A percentile compares a stretch with the other conserved stretches of the same genome.
These are phyloP conservation scores for Trametes pubescens DNA, from an alignment of 1,284 basidiomycete genomes.

Conservation along the genomic window DNA sequence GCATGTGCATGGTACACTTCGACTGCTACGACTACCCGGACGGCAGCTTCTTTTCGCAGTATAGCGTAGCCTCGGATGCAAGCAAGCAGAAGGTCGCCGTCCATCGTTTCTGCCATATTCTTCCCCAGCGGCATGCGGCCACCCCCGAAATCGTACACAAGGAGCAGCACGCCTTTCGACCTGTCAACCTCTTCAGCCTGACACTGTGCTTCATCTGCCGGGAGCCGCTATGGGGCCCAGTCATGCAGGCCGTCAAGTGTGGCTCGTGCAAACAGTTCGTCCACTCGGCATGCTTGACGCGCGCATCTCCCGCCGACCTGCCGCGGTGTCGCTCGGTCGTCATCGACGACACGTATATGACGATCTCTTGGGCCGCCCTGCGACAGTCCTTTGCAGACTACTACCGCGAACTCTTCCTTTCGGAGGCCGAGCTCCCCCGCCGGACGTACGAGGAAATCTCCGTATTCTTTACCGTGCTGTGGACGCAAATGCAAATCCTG, in stretches of 20 bases:
- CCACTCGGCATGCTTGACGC: constrained; percentile 62
- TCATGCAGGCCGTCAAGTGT: constrained; percentile 71
- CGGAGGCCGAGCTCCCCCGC: constrained; percentile 51
- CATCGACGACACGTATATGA: constrained; percentile 56
- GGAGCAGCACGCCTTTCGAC: constrained; percentile 58
- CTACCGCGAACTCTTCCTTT: constrained; percentile 55
- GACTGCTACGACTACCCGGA: constrained; percentile 77
- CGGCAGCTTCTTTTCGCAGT: constrained; percentile 64
- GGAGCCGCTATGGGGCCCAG: constrained; percentile 76
- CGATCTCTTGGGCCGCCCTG: constrained; percentile 57
- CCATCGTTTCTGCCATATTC: constrained; percentile 63
- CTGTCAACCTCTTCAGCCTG: constrained; percentile 75
- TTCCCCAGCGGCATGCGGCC: constrained; percentile 44
- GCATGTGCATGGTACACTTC: constrained; percentile 71
- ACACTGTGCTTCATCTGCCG: constrained; percentile 73
- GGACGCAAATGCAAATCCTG: constrained; percentile 72
- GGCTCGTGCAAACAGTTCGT: constrained; percentile 65
- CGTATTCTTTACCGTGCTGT: constrained; percentile 63
- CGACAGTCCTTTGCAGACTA: constrained; percentile 62
- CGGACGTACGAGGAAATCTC: constrained; percentile 75
- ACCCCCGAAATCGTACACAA: constrained; percentile 39
- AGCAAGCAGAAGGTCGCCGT: constrained; percentile 64
- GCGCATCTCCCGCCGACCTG: constrained; percentile 35
- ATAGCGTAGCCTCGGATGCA: constrained; percentile 53
- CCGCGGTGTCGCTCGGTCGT: constrained; percentile 49